A percentile compares a stretch with the other conserved stretches of the same genome.
phyloP scores from a whole-genome alignment of 345 rosid species.

The Trapa incisa region DNA sequence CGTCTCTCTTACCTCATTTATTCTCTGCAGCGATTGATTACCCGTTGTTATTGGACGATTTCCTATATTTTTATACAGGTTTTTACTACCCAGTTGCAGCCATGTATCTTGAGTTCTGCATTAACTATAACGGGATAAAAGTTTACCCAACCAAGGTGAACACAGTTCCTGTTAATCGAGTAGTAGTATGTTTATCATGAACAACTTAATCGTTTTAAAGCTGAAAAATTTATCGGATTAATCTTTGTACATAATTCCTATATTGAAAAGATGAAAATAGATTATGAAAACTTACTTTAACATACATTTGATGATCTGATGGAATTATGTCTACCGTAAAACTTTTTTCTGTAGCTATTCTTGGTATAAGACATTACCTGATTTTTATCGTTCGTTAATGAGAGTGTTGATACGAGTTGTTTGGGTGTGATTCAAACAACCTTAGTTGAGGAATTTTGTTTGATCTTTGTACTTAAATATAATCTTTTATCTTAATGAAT shows the following conservation, averaged over 20 bases:
- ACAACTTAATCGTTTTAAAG: not conserved
- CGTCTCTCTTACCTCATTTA: too few species aligned
- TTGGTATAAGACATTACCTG: too few species aligned
- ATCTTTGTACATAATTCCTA: not conserved
- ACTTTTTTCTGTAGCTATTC: not conserved
- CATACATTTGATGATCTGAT: not conserved
- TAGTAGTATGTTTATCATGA: not conserved
- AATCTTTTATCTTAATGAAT: not conserved
- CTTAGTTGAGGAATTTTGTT: not conserved
- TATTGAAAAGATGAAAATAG: not conserved
- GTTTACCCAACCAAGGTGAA: constrained; percentile 19
- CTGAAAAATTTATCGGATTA: not conserved
- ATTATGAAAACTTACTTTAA: not conserved
- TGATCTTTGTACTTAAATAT: not conserved
- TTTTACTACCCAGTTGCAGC: not conserved
- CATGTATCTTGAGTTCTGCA: constrained; percentile 19
- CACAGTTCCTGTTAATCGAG: not conserved
- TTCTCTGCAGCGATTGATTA: not conserved
- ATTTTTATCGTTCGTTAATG: not conserved
- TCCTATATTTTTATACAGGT: not conserved
- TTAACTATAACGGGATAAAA: constrained; percentile 17
- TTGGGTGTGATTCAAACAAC: not conserved
- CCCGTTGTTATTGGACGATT: not conserved
- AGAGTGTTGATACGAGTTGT: not conserved
- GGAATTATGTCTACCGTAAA: not conserved